Conservation (phyloP, 441 rosid genomes). For the Pelargonium myrrhifolium region DNA sequence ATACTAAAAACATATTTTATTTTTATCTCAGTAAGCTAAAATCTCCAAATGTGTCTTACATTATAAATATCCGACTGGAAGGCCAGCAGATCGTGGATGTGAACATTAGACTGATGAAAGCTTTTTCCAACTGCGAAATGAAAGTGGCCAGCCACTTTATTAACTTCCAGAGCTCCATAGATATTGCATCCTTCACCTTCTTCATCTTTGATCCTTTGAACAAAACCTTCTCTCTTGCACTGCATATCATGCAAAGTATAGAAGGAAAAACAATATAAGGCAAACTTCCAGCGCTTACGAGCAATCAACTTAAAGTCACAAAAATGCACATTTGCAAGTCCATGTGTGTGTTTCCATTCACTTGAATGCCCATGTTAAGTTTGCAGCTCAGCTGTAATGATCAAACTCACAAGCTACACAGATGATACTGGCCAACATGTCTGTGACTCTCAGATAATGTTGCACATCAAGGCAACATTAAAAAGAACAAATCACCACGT, state of each 20-base stretch:
- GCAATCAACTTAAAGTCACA: too few relatives aligned
- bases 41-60: constrained; percentile 32
- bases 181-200: constrained; percentile 96
- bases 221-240: constrained; percentile 93
- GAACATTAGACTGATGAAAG: constrained; percentile 83
- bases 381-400: too few relatives aligned
- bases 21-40: not conserved
- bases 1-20: constrained; percentile 9
- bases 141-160: constrained; percentile 92
- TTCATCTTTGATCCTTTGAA: constrained; percentile 82
- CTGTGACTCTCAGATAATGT: too few relatives aligned
- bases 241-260: constrained; percentile 20
- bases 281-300: not conserved
- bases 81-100: constrained; percentile 76
- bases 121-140: constrained; percentile 98
- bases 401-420: too few relatives aligned
- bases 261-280: constrained; percentile 9
- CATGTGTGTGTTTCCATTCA: too few relatives aligned
- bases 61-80: constrained; percentile 80
- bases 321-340: too few relatives aligned
- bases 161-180: constrained; percentile 85
- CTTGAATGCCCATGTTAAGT: too few relatives aligned
- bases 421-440: too few relatives aligned
- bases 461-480: too few relatives aligned
- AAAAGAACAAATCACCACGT: too few relatives aligned